Conservation (phyloP, 441 rosid genomes). For the Aleurites moluccanus region DNA sequence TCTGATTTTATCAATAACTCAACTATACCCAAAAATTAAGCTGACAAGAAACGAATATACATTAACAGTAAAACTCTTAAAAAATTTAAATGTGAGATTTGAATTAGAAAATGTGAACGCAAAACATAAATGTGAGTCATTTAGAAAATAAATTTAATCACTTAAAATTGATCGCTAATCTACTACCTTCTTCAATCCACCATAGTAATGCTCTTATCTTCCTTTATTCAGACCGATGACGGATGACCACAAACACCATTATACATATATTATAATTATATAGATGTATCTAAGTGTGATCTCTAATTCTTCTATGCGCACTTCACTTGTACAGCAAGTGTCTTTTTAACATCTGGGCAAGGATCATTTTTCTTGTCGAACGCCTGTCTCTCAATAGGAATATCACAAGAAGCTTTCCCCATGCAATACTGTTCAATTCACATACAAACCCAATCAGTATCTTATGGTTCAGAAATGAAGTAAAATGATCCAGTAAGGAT, state of each 20-base stretch:
- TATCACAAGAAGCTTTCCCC: conserved; percentile 53
- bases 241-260: not conserved
- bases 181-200: not conserved
- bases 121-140: not conserved
- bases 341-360: conserved; percentile 44
- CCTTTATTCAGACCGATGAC: too few relatives aligned
- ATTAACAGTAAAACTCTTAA: too few relatives aligned
- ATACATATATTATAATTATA: not conserved
- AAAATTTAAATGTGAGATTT: not conserved
- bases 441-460: not conserved
- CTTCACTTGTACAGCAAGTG: conserved; percentile 58
- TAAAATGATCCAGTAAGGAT: too few relatives aligned
- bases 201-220: not conserved
- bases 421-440: conserved; percentile 48
- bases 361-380: conserved; percentile 37
- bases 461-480: not conserved
- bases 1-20: too few relatives aligned
- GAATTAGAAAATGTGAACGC: not conserved
- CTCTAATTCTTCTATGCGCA: conserved; percentile 33
- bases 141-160: not conserved
- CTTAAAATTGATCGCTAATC: too few relatives aligned
- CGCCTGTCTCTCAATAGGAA: conserved; percentile 39
- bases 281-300: not conserved
- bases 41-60: too few relatives aligned
- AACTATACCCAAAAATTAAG: too few relatives aligned